Percentiles rank a stretch among this genome's conserved stretches.
Evolutionary conservation across 768 basidiomycete genomes (phyloP).

Genomic region (Cystobasidiopsis lactophilus): DNA sequence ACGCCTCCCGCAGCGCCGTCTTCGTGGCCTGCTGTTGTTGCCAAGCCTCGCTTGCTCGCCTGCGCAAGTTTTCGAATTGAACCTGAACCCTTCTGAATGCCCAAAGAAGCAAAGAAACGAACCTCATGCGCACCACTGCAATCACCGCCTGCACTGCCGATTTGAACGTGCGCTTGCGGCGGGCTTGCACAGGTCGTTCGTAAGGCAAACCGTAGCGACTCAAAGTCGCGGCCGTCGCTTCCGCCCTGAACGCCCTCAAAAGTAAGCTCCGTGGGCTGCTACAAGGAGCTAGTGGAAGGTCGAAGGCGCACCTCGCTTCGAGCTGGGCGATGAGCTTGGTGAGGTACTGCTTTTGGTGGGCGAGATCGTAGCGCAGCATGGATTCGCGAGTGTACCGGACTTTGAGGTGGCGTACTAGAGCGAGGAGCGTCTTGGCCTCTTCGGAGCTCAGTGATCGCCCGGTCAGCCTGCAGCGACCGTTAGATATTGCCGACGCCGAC

Average conservation of each 20-base stretch:
- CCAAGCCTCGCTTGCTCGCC: conserved; percentile 4
- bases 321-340: conserved; percentile 31
- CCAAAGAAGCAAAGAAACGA: background rate
- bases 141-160: conserved; percentile 12
- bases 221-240: conserved; percentile 10
- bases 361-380: conserved; percentile 47
- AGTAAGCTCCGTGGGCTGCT: background rate
- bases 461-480: conserved; percentile 32
- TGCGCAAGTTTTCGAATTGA: too few relatives aligned
- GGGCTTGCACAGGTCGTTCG: background rate
- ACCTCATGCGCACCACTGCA: conserved; percentile 13
- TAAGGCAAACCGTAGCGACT: conserved; percentile 5
- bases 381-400: conserved; percentile 73
- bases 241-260: conserved; percentile 9
- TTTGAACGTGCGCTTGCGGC: conserved; percentile 6
- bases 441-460: too few relatives aligned
- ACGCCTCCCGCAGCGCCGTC: conserved; percentile 13
- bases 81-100: background rate
- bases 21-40: conserved; percentile 8
- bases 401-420: conserved; percentile 79
- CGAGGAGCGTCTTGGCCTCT: conserved; percentile 73
- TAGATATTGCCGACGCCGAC: conserved; percentile 34
- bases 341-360: conserved; percentile 74
- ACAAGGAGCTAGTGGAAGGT: too few relatives aligned
- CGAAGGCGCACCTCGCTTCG: conserved; percentile 13